Evolutionary conservation across 306 rosid species (phyloP).

Genomic region (Rosa chinensis): DNA sequence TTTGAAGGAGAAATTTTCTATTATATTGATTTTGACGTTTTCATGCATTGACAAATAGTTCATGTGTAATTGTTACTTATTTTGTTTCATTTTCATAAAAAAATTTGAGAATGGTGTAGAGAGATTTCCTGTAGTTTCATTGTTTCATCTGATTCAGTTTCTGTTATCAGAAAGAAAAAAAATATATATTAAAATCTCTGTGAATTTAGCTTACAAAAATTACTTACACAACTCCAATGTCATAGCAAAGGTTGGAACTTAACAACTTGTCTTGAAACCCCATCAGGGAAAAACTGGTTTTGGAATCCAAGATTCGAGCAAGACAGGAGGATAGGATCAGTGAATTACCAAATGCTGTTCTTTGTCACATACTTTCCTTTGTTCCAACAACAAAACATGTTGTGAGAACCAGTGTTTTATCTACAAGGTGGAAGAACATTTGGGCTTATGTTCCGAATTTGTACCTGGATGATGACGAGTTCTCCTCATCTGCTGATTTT

Average conservation of each 20-base stretch:
- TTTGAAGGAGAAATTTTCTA: too few species aligned
- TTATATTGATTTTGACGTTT: too few species aligned
- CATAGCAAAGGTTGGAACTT: not conserved
- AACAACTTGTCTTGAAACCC: not conserved
- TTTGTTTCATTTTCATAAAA: too few species aligned
- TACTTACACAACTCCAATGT: not conserved
- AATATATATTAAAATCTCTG: not conserved
- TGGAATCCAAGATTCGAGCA: not conserved
- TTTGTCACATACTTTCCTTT: conserved; percentile 2
- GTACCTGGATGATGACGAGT: not conserved
- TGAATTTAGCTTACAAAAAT: not conserved
- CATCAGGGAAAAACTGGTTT: not conserved
- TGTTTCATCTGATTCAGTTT: too few species aligned
- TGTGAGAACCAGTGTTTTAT: not conserved
- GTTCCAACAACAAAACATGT: not conserved
- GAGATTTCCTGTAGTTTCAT: too few species aligned
- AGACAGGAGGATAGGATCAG: not conserved
- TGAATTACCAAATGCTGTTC: not conserved
- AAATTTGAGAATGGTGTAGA: too few species aligned
- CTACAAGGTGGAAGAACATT: not conserved
- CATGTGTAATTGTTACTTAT: too few species aligned
- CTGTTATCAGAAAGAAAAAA: too few species aligned
- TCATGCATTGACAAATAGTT: too few species aligned
- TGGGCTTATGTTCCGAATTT: not conserved
- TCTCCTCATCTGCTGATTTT: not conserved